Evolutionary conservation across 345 rosid genomes (phyloP).

Genomic region (Citrus sp.): DNA sequence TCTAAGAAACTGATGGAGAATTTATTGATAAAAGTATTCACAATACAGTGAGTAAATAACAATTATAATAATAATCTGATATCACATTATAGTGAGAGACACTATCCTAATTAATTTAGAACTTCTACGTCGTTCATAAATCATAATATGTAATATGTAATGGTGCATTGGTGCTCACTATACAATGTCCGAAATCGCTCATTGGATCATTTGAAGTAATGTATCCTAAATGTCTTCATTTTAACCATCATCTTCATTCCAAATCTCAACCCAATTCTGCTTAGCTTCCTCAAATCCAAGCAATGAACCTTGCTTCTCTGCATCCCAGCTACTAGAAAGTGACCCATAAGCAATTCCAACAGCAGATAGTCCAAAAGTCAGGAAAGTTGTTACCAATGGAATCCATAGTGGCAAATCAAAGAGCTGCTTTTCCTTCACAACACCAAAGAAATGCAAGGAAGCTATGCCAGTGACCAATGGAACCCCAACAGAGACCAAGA

Average conservation of each 20-base stretch:
- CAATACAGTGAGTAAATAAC: too few species aligned
- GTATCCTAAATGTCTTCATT: too few species aligned
- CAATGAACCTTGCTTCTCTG: slow-evolving; percentile 48
- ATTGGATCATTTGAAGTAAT: too few species aligned
- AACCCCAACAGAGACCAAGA: slow-evolving; percentile 43
- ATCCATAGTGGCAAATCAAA: slow-evolving; percentile 73
- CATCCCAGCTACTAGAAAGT: slow-evolving; percentile 72
- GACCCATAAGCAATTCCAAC: slow-evolving; percentile 79
- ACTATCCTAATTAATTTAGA: too few species aligned
- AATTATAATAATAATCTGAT: too few species aligned
- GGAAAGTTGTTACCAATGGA: slow-evolving; percentile 41
- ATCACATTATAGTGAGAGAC: too few species aligned
- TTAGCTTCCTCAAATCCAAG: slow-evolving; percentile 68
- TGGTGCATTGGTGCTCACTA: too few species aligned
- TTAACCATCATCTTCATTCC: slow-evolving; percentile 51
- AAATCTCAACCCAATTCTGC: slow-evolving; percentile 76
- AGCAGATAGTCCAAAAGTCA: slow-evolving; percentile 60
- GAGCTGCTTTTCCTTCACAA: slow-evolving; percentile 38
- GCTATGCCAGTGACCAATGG: slow-evolving; percentile 45
- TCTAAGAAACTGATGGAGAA: too few species aligned
- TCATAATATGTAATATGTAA: too few species aligned
- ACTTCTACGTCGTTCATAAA: too few species aligned
- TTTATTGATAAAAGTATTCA: too few species aligned
- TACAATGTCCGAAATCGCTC: too few species aligned
- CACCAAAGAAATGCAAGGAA: slow-evolving; percentile 30